Percentiles rank a stretch among this genome's conserved stretches.
phyloP scores from a whole-genome alignment of 163 green algal species.

The Volvox carteri region DNA sequence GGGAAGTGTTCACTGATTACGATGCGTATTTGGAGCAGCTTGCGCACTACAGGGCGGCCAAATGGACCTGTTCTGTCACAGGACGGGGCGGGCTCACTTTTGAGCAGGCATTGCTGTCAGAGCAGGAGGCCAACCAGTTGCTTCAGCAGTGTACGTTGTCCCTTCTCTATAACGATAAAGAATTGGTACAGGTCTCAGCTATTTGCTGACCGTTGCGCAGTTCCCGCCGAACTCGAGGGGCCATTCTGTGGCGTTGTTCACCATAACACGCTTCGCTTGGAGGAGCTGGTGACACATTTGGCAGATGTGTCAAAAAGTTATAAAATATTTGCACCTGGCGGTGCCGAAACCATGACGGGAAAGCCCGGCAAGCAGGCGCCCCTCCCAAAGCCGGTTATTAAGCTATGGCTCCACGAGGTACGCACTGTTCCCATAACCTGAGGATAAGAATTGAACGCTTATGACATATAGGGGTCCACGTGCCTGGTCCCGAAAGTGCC shows the following conservation, averaged over 20 bases:
- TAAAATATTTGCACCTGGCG: background rate
- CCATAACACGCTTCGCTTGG: constrained; percentile 61
- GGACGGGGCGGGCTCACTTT: constrained; percentile 67
- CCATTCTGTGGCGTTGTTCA: constrained; percentile 66
- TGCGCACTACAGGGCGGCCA: constrained; percentile 54
- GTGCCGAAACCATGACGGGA: background rate
- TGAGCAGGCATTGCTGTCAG: constrained; percentile 60
- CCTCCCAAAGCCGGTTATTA: constrained; percentile 33
- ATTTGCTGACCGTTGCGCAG: constrained; percentile 4
- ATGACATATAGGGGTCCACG: background rate
- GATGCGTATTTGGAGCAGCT: constrained; percentile 64
- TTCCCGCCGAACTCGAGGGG: constrained; percentile 69
- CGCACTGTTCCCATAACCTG: background rate
- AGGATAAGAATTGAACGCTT: background rate
- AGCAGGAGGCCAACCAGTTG: constrained; percentile 39
- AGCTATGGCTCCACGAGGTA: constrained; percentile 51
- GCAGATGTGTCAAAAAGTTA: constrained; percentile 11
- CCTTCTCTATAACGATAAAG: background rate
- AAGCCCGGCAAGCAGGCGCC: constrained; percentile 30
- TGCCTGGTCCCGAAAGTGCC: background rate
- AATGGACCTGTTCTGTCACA: constrained; percentile 67
- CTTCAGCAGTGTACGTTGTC: constrained; percentile 35
- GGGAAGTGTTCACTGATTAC: constrained; percentile 66
- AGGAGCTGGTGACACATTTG: constrained; percentile 61
- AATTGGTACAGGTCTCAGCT: background rate